Base-by-base conservation (phyloP, 2,329 filamentous ascomycete genomes). In the Acephala macrosclerotiorum region DNA sequence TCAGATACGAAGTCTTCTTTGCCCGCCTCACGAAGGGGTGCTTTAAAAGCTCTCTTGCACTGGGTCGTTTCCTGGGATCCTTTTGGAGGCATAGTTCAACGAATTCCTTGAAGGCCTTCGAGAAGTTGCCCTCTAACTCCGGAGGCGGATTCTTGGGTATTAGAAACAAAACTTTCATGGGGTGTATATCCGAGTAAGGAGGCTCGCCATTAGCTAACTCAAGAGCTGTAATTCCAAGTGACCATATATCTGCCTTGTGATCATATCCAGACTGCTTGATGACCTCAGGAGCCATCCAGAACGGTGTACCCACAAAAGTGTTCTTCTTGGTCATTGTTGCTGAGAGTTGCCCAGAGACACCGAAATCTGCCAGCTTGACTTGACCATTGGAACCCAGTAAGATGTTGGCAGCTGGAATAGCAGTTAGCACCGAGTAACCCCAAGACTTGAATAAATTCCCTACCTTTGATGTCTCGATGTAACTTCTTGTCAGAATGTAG, bases 311-410 rank as follows among this genome's bases (percentile, higher is more conserved):
- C 36, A 99, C 95, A 78, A 98, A 99, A 0, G 95, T 98, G 77
- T 98, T 98, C 82, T 98, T 98, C 85, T 98, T 98, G 68, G 95
- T 97, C 94, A 98, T 98, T 58, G 95, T 99, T 7, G 95, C 95
- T 11, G 95, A 96, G 25, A 98, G 85, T 80, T 98, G 96, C 33
- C 95, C 95, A 0, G 95, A 97, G 7, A 99, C 96, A 65, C 95
- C 95, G 80, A 99, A 99, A 78, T 99, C 95, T 16, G 95, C 95
- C 64, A 98, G 84, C 79, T 99, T 99, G 73, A 99, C 95, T 80
- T 98, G 96, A 2, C 96, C 96, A 76, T 91, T 97, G 58, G 93
- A 89, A 67, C 91, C 90, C 6, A 99, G 86, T 38, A 99, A 84
- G 35, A 99, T 90, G 75, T 99, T 99, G 71, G 96, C 96, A 75